Conservation (phyloP, 495 filamentous ascomycete genomes). For the Neurospora sp. region DNA sequence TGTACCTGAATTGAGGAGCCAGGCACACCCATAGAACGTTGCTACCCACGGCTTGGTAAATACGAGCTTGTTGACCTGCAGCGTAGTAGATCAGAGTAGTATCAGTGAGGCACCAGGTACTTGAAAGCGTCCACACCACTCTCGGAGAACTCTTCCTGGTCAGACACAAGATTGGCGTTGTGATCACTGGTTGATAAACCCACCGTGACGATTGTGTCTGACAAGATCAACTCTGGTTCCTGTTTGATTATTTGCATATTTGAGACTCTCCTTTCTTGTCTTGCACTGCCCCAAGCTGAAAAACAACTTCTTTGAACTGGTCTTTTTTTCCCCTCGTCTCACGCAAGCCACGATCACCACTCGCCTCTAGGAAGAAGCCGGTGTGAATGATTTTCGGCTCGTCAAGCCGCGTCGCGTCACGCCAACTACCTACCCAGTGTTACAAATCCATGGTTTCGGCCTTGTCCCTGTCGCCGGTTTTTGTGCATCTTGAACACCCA, state of each 20-base stretch:
- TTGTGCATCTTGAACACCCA: background rate
- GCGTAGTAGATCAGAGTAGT: background rate
- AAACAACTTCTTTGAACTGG: background rate
- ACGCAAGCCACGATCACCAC: background rate
- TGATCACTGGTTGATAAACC: background rate
- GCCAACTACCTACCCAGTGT: background rate
- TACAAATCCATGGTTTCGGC: background rate
- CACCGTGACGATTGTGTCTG: background rate
- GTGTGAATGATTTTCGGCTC: background rate
- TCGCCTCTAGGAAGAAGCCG: background rate
- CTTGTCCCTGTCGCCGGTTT: background rate
- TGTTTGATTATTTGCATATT: background rate
- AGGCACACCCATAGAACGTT: background rate
- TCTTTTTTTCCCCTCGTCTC: background rate
- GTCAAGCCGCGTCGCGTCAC: background rate
- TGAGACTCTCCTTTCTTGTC: background rate
- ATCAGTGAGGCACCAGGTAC: background rate
- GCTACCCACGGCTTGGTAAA: background rate
- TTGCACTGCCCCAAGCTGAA: background rate
- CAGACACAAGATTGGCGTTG: background rate
- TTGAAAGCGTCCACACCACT: background rate
- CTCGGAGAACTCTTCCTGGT: background rate
- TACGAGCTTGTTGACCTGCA: background rate
- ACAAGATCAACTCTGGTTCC: background rate
- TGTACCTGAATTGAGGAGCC: background rate